Conservation (phyloP, 176 grass and related monocot species). For the Otatea glauca region DNA sequence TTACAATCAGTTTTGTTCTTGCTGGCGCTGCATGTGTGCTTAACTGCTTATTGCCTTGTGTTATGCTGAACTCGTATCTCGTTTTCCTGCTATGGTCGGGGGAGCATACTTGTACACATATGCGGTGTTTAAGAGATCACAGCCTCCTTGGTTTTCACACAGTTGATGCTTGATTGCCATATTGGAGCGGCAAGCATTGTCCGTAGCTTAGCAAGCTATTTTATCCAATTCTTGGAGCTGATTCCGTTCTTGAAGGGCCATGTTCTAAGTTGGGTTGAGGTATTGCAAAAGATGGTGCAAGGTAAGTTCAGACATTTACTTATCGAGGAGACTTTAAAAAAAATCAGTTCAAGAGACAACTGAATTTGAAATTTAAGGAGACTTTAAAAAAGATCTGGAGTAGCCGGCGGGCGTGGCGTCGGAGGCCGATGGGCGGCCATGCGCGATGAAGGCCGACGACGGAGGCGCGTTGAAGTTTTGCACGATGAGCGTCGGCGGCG, state of each 20-base stretch:
- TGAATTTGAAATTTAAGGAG: too few relatives aligned
- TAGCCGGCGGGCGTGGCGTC: too few relatives aligned
- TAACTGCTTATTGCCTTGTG: conserved; percentile 90
- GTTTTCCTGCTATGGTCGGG: conserved; percentile 89
- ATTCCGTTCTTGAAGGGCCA: conserved; percentile 74
- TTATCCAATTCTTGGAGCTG: conserved; percentile 82
- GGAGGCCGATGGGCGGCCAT: too few relatives aligned
- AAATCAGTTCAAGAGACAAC: too few relatives aligned
- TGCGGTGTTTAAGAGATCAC: conserved; percentile 92
- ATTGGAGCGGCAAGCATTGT: conserved; percentile 89
- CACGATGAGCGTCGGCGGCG: too few relatives aligned
- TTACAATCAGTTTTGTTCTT: conserved; percentile 88
- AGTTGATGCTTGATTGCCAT: conserved; percentile 97
- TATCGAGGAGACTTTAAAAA: too few relatives aligned
- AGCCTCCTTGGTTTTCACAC: conserved; percentile 88
- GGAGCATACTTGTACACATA: conserved; percentile 96
- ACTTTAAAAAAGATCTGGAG: too few relatives aligned
- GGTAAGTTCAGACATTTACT: too few relatives aligned
- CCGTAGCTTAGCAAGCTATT: conserved; percentile 87
- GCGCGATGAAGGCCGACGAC: too few relatives aligned
- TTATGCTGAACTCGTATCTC: conserved; percentile 90
- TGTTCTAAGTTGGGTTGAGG: conserved; percentile 90
- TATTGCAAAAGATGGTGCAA: too few relatives aligned
- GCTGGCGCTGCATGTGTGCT: conserved; percentile 84
- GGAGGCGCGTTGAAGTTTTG: too few relatives aligned